Conservation (phyloP, 1,284 basidiomycete species). For the Marasmius sp. region DNA sequence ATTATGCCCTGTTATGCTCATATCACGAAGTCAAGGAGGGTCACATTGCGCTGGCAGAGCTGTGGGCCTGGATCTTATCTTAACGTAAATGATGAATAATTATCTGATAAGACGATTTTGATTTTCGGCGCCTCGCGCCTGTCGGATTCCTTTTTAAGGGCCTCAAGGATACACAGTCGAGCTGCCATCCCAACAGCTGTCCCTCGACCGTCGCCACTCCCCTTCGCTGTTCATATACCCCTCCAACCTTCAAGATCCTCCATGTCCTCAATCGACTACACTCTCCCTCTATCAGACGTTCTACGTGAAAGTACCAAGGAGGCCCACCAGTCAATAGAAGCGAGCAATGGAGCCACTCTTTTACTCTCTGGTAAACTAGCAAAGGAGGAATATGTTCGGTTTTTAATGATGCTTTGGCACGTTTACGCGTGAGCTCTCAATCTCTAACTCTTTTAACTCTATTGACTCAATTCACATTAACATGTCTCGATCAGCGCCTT, state of each 20-base stretch:
- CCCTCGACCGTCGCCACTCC: neutral
- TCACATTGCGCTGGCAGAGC: too few species aligned
- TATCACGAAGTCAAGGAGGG: too few species aligned
- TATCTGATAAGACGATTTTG: too few species aligned
- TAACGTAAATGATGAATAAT: too few species aligned
- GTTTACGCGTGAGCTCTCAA: constrained; percentile 66
- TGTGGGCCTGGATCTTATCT: too few species aligned
- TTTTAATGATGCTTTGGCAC: constrained; percentile 77
- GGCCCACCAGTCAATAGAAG: constrained; percentile 64
- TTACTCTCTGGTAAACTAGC: constrained; percentile 62
- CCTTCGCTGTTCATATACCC: constrained; percentile 18
- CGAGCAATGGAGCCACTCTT: constrained; percentile 58
- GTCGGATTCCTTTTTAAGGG: too few species aligned
- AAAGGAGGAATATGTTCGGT: constrained; percentile 67
- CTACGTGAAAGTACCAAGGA: constrained; percentile 58
- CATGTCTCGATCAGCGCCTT: constrained; percentile 45
- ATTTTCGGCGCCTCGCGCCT: neutral
- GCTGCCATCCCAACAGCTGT: too few species aligned
- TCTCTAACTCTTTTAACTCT: constrained; percentile 1
- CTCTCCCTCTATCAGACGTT: constrained; percentile 45
- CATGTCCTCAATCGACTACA: constrained; percentile 40
- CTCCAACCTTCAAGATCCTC: constrained; percentile 13
- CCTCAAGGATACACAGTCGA: too few species aligned
- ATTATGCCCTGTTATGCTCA: too few species aligned
- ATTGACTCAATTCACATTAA: neutral